Base-by-base conservation (phyloP, 192 early-diverging fungal genomes). In the Paraglomus brasilianum region DNA sequence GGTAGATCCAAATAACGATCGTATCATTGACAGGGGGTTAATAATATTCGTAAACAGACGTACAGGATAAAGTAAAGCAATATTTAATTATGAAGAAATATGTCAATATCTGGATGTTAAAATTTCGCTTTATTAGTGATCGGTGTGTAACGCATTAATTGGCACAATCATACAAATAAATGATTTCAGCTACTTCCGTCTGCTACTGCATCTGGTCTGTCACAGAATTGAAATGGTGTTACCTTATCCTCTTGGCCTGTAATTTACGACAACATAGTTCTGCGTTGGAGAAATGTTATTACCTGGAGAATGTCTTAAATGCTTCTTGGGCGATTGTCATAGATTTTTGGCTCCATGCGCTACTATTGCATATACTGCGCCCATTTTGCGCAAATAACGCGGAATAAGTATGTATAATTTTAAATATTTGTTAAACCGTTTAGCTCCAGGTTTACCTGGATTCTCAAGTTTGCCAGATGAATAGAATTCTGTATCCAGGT, bases 261-360 rank as follows among this genome's bases (percentile, higher is more conserved):
- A 64, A 48, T 64, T 64, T 2, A 64, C 44, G 21, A 64, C 19
- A 64, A 46, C 21, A 47, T 47, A 64, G 45, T 64, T 64, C n/a
- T 64, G 17, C 36, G 22, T 36, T 6, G 62, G 45, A 48, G 45
- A 64, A 22, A 30, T 47, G 49, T 48, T 14, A 24, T 65, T 65
- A 5, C n/a, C 3, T 48, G 62, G 44, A 17, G 1, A 11, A 10
- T 64, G 44, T 8, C 9, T 15, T 46, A 64, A 30, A 21, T n/a
- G 15, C 9, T 64, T 64, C 45, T 48, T 15, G 10, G 15, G 62
- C 42, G 9, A 64, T 64, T 4, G 62, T 49, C 46, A 65, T 65
- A 65, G 50, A 48, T 65, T 64, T 36, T 64, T 48, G 14, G 62
- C 21, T 7, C 22, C 46, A 64, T 64, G 62, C 22, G 17, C 43